Evolutionary conservation across 2,329 filamentous ascomycete genomes (phyloP).

Genomic region (Didymella segeticola): DNA sequence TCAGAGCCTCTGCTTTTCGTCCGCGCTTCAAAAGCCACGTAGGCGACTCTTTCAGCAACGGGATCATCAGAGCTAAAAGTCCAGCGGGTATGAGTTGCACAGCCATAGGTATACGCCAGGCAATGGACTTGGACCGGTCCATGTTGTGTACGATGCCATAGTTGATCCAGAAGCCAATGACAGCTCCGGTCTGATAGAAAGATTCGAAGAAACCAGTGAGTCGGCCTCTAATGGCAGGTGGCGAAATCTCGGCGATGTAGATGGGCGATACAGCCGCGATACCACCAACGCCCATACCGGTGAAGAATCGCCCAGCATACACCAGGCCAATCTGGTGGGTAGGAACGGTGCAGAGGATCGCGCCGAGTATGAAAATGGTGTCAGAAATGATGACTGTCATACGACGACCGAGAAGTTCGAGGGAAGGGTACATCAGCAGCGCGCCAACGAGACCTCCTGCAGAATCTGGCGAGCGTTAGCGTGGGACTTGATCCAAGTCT

Average conservation of each 20-base stretch:
- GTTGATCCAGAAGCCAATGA: conserved; percentile 54
- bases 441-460: conserved; percentile 63
- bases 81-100: conserved; percentile 73
- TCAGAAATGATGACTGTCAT: conserved; percentile 58
- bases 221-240: conserved; percentile 64
- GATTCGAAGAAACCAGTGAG: conserved; percentile 59
- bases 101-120: conserved; percentile 60
- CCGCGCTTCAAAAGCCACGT: conserved; percentile 54
- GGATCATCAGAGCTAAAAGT: conserved; percentile 56
- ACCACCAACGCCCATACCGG: conserved; percentile 48
- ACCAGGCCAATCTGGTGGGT: conserved; percentile 42
- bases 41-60: conserved; percentile 54
- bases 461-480: conserved; percentile 32
- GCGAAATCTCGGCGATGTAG: conserved; percentile 65
- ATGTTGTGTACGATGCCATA: conserved; percentile 56
- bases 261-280: conserved; percentile 64
- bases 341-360: conserved; percentile 47
- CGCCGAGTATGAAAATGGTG: conserved; percentile 53
- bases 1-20: conserved; percentile 49
- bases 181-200: conserved; percentile 55
- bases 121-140: conserved; percentile 49
- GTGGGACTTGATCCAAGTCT: too few species aligned
- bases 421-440: conserved; percentile 53
- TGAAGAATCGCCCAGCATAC: conserved; percentile 52
- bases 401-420: conserved; percentile 58